Percentiles rank a stretch among this genome's conserved stretches.
Conservation (phyloP, 2,329 filamentous ascomycete species). For the Aspergillus fructus region DNA sequence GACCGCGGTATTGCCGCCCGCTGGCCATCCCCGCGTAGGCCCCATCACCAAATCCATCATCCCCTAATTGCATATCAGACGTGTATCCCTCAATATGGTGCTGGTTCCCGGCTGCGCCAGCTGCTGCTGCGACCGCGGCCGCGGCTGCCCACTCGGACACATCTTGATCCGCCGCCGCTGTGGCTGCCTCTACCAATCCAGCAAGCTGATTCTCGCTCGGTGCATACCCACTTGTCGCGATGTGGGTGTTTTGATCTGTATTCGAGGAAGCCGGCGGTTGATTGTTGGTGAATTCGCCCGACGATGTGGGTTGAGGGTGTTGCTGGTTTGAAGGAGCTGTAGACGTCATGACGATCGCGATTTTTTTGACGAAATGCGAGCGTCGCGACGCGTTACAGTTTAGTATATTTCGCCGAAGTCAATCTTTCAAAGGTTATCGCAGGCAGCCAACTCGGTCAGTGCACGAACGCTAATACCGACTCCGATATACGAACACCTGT, state of each 20-base stretch:
- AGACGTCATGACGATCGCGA: conserved; percentile 27
- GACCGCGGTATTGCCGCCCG: conserved; percentile 28
- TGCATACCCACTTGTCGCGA: conserved; percentile 30
- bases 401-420: not conserved
- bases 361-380: not conserved
- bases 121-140: conserved; percentile 49
- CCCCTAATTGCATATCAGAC: conserved; percentile 39
- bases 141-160: conserved; percentile 42
- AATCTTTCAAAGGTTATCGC: not conserved
- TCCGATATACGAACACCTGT: not conserved
- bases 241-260: conserved; percentile 31
- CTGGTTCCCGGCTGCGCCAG: conserved; percentile 45
- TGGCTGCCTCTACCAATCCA: conserved; percentile 47
- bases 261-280: conserved; percentile 26
- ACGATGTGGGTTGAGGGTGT: conserved; percentile 27
- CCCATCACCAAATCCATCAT: conserved; percentile 40
- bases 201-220: conserved; percentile 46
- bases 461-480: not conserved
- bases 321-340: conserved; percentile 29
- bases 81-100: conserved; percentile 42
- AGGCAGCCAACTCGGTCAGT: not conserved
- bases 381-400: not conserved
- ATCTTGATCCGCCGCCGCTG: conserved; percentile 43
- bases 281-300: conserved; percentile 27
- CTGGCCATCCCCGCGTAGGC: conserved; percentile 30